Base-by-base conservation (phyloP, 2,329 filamentous ascomycete genomes). In the Ramularia collo-cygni region DNA sequence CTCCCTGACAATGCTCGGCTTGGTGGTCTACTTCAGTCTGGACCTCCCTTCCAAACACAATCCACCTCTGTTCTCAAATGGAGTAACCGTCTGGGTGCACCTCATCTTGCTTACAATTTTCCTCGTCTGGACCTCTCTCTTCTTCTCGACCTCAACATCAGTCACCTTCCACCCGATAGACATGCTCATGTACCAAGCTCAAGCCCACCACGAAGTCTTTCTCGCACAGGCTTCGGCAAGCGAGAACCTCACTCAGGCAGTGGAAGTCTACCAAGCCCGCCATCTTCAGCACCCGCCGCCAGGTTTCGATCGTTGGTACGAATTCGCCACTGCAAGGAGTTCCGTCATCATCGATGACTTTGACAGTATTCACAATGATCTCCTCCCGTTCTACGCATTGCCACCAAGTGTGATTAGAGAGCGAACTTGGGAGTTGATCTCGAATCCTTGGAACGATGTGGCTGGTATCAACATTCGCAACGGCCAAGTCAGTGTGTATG, bases 291-390 rank as follows among this genome's bases (percentile, higher is more conserved):
- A 70, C 44, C 76, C 77, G 2, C 77, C 77, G 17, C 76, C 76
- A 8, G 69, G 70, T 9, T 81, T 80, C 47, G 72, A 79, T 46
- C 62, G 68, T 42, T 80, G 76, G 77, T 79, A 75, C 50, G 56
- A 69, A 27, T 79, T 71, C 54, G 76, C 77, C 1, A 68, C 62
- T 4, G 66, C 59, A 5, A 68, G 68, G 28, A 70, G 67, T 10
- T 73, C 74, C 1, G 54, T 70, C 4, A 58, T 79, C 7, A 72
- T 79, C 35, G 76, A 81, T 45, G 73, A 78, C 46, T 80, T 71
- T 45, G 74, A 79, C 57, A 74, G 72, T 47, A 77, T 81, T 12
- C 60, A 77, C 44, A 55, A 69, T 15, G 74, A 79, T 48, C 55
- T 80, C 7, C 58, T 71, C 6, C 75, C 75, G 1, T 80, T 79